Percentiles rank a stretch among this genome's conserved stretches.
phyloP scores from a whole-genome alignment of 2,329 filamentous ascomycete species.

The Endoconidiophora polonica region DNA sequence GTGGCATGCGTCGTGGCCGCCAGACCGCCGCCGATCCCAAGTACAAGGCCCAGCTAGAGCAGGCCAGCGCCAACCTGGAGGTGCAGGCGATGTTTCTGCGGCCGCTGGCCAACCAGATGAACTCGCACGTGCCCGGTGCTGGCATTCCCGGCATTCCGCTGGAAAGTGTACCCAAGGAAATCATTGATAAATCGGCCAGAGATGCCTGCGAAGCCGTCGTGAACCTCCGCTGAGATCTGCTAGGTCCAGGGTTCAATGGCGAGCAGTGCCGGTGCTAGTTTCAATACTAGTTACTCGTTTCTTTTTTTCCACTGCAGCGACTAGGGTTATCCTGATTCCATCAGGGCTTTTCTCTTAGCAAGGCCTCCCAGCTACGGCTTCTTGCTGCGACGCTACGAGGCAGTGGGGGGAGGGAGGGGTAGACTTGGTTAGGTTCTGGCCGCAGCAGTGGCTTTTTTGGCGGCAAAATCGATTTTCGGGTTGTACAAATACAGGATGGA shows the following conservation, averaged over 20 bases:
- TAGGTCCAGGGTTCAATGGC: background rate
- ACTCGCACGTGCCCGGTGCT: slow-evolving; percentile 1
- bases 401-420: no score
- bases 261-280: background rate
- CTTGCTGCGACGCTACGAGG: no score
- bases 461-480: no score
- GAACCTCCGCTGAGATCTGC: slow-evolving; percentile 6
- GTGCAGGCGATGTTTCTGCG: slow-evolving; percentile 11
- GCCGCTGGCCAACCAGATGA: slow-evolving; percentile 7
- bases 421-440: no score
- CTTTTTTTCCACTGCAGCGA: background rate
- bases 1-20: background rate
- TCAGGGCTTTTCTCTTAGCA: no score
- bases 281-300: background rate
- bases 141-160: background rate
- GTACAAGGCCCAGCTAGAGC: slow-evolving; percentile 4
- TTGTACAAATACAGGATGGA: no score
- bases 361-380: no score
- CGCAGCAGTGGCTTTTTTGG: no score
- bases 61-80: slow-evolving; percentile 7
- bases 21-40: background rate
- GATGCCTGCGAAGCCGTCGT: slow-evolving; percentile 11
- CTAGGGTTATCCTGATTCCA: no score
- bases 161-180: background rate
- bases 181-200: slow-evolving; percentile 1